phyloP scores from a whole-genome alignment of 164 flowering plant species.

The Stephania yunnanensis region DNA sequence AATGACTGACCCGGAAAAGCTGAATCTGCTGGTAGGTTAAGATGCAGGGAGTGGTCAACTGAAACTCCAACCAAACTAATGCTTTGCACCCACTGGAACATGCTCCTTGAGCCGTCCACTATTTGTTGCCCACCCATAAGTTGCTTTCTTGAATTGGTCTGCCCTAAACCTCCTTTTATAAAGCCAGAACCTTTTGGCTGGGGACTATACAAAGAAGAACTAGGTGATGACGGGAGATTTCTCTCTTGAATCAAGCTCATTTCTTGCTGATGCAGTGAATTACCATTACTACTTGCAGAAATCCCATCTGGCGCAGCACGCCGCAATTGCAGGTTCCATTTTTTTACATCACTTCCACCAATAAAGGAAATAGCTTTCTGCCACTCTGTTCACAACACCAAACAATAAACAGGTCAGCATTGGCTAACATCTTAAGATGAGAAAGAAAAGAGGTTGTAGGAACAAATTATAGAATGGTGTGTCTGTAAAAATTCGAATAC shows the following conservation, averaged over 20 bases:
- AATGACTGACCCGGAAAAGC: constrained; percentile 43
- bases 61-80: constrained; percentile 73
- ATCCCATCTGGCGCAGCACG: constrained; percentile 67
- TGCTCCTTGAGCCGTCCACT: constrained; percentile 67
- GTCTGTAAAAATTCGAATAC: constrained; percentile 26
- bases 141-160: constrained; percentile 66
- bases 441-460: background rate
- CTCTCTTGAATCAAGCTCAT: constrained; percentile 83
- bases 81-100: constrained; percentile 92
- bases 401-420: background rate
- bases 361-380: constrained; percentile 85
- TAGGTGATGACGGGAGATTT: constrained; percentile 70
- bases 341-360: constrained; percentile 88
- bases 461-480: background rate
- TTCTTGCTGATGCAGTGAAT: constrained; percentile 75
- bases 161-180: constrained; percentile 74
- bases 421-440: background rate
- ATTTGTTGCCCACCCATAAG: constrained; percentile 55
- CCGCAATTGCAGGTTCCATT: constrained; percentile 89
- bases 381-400: constrained; percentile 64
- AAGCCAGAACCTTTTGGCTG: constrained; percentile 65
- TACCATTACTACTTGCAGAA: constrained; percentile 64
- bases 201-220: constrained; percentile 61
- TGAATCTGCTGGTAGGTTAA: constrained; percentile 61
- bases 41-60: constrained; percentile 73